Conservation (phyloP, 2,329 filamentous ascomycete species). For the Phaeoacremonium minimum region DNA sequence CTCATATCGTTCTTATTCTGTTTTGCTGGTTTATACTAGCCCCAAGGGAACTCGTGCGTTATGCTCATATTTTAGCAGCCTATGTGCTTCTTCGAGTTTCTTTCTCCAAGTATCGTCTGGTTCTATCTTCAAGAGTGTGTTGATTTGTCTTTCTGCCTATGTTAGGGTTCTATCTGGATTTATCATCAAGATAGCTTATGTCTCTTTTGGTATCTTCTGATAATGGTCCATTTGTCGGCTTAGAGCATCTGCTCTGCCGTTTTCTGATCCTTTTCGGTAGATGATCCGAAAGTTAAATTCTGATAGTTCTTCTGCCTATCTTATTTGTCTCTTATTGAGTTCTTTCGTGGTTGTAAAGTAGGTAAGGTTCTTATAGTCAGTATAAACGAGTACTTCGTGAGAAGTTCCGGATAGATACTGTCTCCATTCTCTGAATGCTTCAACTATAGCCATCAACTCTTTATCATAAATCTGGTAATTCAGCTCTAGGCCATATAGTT, state of each 20-base stretch:
- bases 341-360: slow-evolving; percentile 19
- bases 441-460: slow-evolving; percentile 16
- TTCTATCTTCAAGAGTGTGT: background rate
- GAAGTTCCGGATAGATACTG: slow-evolving; percentile 13
- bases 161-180: background rate
- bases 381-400: slow-evolving; percentile 10
- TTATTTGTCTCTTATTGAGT: slow-evolving; percentile 17
- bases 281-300: slow-evolving; percentile 18
- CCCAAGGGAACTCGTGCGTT: too few species aligned
- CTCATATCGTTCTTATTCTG: background rate
- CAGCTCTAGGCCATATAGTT: slow-evolving; percentile 9
- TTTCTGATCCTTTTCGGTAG: slow-evolving; percentile 12
- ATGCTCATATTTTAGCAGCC: background rate
- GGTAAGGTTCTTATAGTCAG: slow-evolving; percentile 19
- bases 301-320: slow-evolving; percentile 16
- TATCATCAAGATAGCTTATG: background rate
- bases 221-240: background rate
- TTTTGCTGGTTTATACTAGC: background rate
- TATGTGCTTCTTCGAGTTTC: background rate
- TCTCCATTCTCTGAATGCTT: slow-evolving; percentile 18
- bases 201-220: background rate
- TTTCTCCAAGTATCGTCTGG: fast-evolving
- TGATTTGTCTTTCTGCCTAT: background rate
- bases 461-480: slow-evolving; percentile 21
- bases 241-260: slow-evolving; percentile 13